A percentile compares a stretch with the other conserved stretches of the same genome.
Evolutionary conservation across 2,329 filamentous ascomycete genomes (phyloP).

Genomic region (Delphinella strobiligena): DNA sequence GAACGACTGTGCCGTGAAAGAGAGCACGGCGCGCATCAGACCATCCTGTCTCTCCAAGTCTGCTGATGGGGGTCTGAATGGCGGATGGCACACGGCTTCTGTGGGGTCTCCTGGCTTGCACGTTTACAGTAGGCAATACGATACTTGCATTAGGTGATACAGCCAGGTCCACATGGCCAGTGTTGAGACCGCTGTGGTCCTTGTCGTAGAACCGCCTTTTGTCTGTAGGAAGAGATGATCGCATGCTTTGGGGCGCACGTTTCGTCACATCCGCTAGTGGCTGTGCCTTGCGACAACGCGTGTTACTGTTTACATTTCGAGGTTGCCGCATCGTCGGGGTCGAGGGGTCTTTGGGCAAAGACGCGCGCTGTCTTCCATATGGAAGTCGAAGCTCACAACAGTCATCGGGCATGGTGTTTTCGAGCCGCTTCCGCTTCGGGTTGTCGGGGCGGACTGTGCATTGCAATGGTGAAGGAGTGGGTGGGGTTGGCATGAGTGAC

Average conservation of each 20-base stretch:
- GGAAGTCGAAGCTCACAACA: too few species aligned
- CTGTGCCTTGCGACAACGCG: background rate
- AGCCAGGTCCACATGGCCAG: too few species aligned
- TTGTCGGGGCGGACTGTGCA: background rate
- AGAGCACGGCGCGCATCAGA: too few species aligned
- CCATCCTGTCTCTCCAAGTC: too few species aligned
- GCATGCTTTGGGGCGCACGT: background rate
- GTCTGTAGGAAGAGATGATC: background rate
- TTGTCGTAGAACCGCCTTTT: background rate
- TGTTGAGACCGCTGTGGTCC: too few species aligned
- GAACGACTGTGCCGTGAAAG: constrained; percentile 2
- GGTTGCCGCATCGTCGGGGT: background rate
- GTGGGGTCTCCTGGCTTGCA: too few species aligned
- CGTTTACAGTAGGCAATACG: too few species aligned
- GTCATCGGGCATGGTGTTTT: too few species aligned
- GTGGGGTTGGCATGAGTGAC: background rate
- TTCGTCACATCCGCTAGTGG: background rate
- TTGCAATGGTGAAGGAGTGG: background rate
- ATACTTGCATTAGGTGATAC: too few species aligned
- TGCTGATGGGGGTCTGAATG: background rate
- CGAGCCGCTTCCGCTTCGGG: background rate
- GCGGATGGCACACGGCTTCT: background rate
- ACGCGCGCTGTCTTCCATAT: too few species aligned
- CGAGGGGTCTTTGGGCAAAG: too few species aligned
- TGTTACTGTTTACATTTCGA: background rate